Percentiles rank a stretch among this genome's conserved stretches.
Evolutionary conservation across 1,284 basidiomycete genomes (phyloP).

Genomic region (Thecaphora thlaspeos): DNA sequence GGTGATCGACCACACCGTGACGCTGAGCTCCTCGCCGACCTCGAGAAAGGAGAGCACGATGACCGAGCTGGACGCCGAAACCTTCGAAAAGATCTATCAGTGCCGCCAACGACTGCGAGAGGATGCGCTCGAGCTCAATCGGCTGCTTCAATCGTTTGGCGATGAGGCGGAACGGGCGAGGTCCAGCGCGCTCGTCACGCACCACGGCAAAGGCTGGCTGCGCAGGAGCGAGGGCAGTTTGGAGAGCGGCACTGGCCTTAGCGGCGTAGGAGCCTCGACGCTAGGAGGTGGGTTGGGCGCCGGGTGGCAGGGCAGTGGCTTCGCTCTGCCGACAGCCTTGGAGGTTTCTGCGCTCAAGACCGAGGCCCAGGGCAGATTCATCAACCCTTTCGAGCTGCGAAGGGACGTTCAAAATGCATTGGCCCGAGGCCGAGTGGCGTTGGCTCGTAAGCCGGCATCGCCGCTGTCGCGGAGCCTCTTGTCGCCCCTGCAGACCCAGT

Average conservation of each 20-base stretch:
- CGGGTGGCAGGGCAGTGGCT: constrained; percentile 57
- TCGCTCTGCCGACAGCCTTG: constrained; percentile 49
- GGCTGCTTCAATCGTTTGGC: constrained; percentile 23
- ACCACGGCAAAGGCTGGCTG: constrained; percentile 29
- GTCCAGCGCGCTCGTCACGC: constrained; percentile 20
- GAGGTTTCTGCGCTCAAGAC: constrained; percentile 36
- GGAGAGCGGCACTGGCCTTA: constrained; percentile 35
- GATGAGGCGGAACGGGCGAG: constrained; percentile 29
- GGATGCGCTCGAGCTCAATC: constrained; percentile 42
- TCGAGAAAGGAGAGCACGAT: constrained; percentile 31
- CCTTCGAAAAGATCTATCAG: constrained; percentile 39
- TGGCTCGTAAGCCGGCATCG: constrained; percentile 37
- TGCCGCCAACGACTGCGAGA: constrained; percentile 47
- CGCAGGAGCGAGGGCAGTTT: constrained; percentile 27
- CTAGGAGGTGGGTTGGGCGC: constrained; percentile 55
- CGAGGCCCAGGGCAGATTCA: constrained; percentile 21
- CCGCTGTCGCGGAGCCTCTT: constrained; percentile 13
- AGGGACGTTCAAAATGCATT: constrained; percentile 34
- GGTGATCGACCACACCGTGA: constrained; percentile 48
- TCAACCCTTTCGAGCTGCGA: constrained; percentile 39
- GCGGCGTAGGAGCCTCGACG: constrained; percentile 30
- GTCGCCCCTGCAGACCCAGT: constrained; percentile 4
- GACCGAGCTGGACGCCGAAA: constrained; percentile 32
- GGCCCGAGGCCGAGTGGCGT: constrained; percentile 22
- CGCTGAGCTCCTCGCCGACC: constrained; percentile 29